phyloP scores from a whole-genome alignment of 345 rosid genomes.

The Balakata baccata region DNA sequence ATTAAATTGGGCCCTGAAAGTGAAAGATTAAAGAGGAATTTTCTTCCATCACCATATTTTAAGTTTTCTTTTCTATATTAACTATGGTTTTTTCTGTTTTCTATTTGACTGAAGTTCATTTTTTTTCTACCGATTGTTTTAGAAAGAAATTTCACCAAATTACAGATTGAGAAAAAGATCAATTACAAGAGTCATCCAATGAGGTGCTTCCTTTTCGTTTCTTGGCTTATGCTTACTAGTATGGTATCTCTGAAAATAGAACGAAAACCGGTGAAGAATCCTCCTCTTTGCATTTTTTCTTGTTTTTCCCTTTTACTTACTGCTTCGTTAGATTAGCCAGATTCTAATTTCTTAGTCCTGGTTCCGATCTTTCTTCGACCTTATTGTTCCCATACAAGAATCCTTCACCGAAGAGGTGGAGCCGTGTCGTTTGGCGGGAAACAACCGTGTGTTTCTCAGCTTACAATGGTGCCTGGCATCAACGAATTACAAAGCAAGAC shows the following conservation, averaged over 20 bases:
- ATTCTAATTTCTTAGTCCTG: conserved; percentile 30
- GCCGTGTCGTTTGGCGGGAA: conserved; percentile 28
- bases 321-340: not conserved
- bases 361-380: conserved; percentile 66
- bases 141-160: too few species aligned
- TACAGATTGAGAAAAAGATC: too few species aligned
- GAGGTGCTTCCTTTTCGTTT: conserved; percentile 15
- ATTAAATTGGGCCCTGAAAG: too few species aligned
- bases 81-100: too few species aligned
- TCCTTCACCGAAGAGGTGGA: conserved; percentile 68
- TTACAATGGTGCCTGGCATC: conserved; percentile 51
- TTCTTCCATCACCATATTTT: too few species aligned
- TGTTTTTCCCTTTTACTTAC: conserved; percentile 26
- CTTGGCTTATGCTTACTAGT: conserved; percentile 18
- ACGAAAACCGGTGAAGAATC: conserved; percentile 48
- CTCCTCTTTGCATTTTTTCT: conserved; percentile 28
- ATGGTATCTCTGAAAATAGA: conserved; percentile 43
- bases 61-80: too few species aligned
- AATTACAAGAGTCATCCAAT: too few species aligned
- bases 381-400: conserved; percentile 85
- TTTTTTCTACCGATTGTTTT: too few species aligned
- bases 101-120: too few species aligned
- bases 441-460: conserved; percentile 42
- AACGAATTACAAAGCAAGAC: conserved; percentile 44
- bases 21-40: too few species aligned